Evolutionary conservation across 768 basidiomycete genomes (phyloP), one percentile per base, ranked within the genome.

Genomic region (Rhizopogon vesiculosus): DNA sequence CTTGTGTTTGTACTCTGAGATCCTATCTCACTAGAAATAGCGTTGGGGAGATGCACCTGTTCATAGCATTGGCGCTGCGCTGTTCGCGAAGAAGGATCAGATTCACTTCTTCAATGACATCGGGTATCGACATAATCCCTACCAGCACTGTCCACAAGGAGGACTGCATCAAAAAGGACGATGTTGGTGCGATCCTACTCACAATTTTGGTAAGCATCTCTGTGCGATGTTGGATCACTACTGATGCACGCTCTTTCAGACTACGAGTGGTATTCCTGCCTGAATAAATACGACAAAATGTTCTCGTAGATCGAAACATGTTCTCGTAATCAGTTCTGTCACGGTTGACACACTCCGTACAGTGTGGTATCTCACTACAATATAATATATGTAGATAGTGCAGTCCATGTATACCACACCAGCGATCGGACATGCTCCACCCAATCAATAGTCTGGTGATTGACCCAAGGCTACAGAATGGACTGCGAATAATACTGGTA

Each of bases 401-500:
- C 33, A 16, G 7, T 19, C 19, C 7, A 53, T 16, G 25, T 44
- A 50, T 22, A 35, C 31, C 18, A 16, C 13, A 35, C 18, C 33
- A 7, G 7, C 15, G 33, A 35, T 35, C 19, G 31, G 18, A 5
- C 13, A 7, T 22, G 33, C 33, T 48, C 13, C 13, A 22, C 46
- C 19, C n/a, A 35, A 19, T 19, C 31, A 35, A 15, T 9, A 8
- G 41, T 22, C n/a, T 2, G 31, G 19, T 22, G 13, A 16, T 35
- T 22, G n/a, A 18, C 33, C 7, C 46, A 53, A 53, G 51, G 45
- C 82, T 74, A 83, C 58, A 93, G 66, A 76, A 93, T 93, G 51
- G 89, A 93, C 69, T 95, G 92, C 25, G 91, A 93, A 69, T 93
- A 93, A 67, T 94, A 95, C 78, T 95, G 93, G 73, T 87, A 95